phyloP scores from a whole-genome alignment of 2,329 filamentous ascomycete genomes.

The Aspergillus tamarii region DNA sequence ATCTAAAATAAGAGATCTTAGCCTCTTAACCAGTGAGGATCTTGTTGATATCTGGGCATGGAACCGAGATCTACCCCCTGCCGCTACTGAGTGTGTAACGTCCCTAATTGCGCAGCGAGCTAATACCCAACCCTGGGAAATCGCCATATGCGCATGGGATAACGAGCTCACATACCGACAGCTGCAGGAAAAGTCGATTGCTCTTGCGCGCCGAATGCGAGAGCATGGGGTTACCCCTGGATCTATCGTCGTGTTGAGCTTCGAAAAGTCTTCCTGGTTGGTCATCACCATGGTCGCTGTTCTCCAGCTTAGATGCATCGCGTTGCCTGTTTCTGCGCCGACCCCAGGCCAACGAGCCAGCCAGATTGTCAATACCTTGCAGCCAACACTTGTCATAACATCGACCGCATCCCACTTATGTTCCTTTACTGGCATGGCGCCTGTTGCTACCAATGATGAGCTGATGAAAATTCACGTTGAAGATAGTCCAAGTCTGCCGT shows the following conservation, averaged over 20 bases:
- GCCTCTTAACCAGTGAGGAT: neutral
- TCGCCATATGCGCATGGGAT: constrained; percentile 19
- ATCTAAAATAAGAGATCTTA: neutral
- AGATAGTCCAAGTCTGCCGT: neutral
- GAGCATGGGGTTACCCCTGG: constrained; percentile 26
- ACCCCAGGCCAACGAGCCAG: neutral
- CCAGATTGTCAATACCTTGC: neutral
- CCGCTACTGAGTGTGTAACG: neutral
- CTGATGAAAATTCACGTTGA: neutral
- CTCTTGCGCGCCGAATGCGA: constrained; percentile 26
- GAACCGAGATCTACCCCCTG: neutral
- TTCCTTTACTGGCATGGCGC: neutral
- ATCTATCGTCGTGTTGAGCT: constrained; percentile 11
- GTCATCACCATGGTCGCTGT: constrained; percentile 13
- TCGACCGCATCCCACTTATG: neutral
- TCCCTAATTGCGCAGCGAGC: neutral
- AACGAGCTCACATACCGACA: constrained; percentile 12
- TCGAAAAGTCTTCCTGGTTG: constrained; percentile 16
- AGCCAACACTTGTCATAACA: neutral
- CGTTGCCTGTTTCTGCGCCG: neutral
- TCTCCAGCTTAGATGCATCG: neutral
- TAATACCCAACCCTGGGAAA: neutral
- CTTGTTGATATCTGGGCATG: neutral
- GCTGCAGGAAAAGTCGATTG: constrained; percentile 27
- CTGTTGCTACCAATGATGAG: neutral